phyloP scores from a whole-genome alignment of 768 basidiomycete species.

The Agaricus blazei region DNA sequence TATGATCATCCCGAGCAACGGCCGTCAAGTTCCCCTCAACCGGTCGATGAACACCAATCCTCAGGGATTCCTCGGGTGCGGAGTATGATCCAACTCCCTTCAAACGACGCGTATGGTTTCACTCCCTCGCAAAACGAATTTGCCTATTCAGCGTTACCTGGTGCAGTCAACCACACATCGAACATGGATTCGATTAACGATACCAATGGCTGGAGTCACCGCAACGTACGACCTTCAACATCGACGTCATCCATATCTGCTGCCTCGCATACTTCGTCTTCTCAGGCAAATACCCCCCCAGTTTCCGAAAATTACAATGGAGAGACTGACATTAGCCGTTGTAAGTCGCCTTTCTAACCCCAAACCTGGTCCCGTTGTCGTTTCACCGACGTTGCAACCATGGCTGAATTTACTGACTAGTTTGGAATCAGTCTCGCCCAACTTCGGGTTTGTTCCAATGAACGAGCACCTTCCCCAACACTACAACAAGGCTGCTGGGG shows the following conservation, averaged over 20 bases:
- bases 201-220: conserved; percentile 40
- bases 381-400: conserved; percentile 2
- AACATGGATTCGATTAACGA: conserved; percentile 44
- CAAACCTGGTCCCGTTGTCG: neutral
- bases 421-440: conserved; percentile 56
- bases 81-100: conserved; percentile 80
- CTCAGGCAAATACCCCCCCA: conserved; percentile 79
- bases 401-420: conserved; percentile 14
- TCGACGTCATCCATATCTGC: conserved; percentile 74
- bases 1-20: conserved; percentile 66
- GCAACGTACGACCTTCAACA: conserved; percentile 66
- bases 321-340: conserved; percentile 77
- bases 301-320: conserved; percentile 61
- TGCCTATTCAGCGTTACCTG: conserved; percentile 66
- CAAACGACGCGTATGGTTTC: conserved; percentile 65
- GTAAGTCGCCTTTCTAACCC: conserved; percentile 45
- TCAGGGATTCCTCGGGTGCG: conserved; percentile 63
- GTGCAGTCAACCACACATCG: conserved; percentile 35
- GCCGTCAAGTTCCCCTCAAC: conserved; percentile 69
- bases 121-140: conserved; percentile 70
- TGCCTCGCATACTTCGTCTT: conserved; percentile 71
- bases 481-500: conserved; percentile 54
- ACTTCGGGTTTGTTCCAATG: conserved; percentile 82
- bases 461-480: conserved; percentile 67
- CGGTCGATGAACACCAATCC: conserved; percentile 47